Conservation (phyloP, 2,329 filamentous ascomycete species). For the Monosporascus sp. region DNA sequence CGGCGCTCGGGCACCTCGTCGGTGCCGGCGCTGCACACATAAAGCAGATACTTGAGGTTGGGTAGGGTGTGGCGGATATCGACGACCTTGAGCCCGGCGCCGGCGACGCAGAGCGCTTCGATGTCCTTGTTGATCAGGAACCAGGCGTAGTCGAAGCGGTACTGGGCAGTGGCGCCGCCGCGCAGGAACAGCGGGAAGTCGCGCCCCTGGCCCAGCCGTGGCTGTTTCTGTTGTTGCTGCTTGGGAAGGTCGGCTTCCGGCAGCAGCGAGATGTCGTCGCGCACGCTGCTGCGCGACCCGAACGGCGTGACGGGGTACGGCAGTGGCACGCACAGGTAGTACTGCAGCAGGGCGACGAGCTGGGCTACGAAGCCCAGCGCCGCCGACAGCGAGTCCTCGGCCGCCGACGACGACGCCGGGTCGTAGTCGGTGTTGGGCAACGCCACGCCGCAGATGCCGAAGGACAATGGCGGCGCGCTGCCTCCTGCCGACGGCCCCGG, state of each 20-base stretch:
- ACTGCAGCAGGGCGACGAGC: slow-evolving; percentile 69
- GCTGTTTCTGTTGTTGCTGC: neutral
- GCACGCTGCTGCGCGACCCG: slow-evolving; percentile 65
- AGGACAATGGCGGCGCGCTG: slow-evolving; percentile 58
- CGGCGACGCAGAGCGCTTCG: slow-evolving; percentile 57
- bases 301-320: slow-evolving; percentile 73
- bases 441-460: slow-evolving; percentile 73
- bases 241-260: slow-evolving; percentile 25
- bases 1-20: slow-evolving; percentile 58
- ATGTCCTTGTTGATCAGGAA: slow-evolving; percentile 97
- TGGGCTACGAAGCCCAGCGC: slow-evolving; percentile 77
- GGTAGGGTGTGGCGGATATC: slow-evolving; percentile 90
- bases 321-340: slow-evolving; percentile 72
- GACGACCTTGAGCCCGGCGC: slow-evolving; percentile 69
- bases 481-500: neutral
- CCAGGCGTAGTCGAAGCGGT: slow-evolving; percentile 92
- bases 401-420: slow-evolving; percentile 35
- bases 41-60: slow-evolving; percentile 89
- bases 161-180: slow-evolving; percentile 64
- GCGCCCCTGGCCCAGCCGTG: slow-evolving; percentile 35
- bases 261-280: slow-evolving; percentile 54
- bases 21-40: slow-evolving; percentile 77
- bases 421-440: slow-evolving; percentile 80
- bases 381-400: slow-evolving; percentile 71
- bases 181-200: slow-evolving; percentile 75